phyloP scores from a whole-genome alignment of 495 filamentous ascomycete species.

The Podospora tetraspora region DNA sequence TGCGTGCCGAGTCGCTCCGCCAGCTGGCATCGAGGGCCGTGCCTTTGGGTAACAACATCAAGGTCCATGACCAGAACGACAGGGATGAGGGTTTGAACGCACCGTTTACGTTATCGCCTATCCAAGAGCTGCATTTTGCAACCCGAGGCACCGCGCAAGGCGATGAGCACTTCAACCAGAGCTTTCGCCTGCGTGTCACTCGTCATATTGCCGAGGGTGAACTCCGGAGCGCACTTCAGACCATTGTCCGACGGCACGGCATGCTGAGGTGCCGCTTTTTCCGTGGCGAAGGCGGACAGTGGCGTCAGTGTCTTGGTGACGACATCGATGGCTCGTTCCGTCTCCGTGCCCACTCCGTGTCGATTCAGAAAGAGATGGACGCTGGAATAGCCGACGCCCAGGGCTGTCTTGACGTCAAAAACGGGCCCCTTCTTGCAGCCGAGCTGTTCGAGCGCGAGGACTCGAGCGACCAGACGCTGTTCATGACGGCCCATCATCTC shows the following conservation, averaged over 20 bases:
- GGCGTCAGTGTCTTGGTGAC: constrained; percentile 21
- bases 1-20: constrained; percentile 42
- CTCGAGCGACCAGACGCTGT: constrained; percentile 35
- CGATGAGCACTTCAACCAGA: constrained; percentile 59
- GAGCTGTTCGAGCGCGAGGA: constrained; percentile 18
- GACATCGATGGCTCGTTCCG: constrained; percentile 18
- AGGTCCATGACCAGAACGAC: background rate
- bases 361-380: constrained; percentile 5
- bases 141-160: constrained; percentile 40
- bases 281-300: constrained; percentile 12
- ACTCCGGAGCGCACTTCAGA: constrained; percentile 41
- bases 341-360: constrained; percentile 11
- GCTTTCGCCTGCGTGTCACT: constrained; percentile 49
- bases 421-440: constrained; percentile 33
- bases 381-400: constrained; percentile 15
- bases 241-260: constrained; percentile 51
- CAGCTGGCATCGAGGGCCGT: constrained; percentile 10
- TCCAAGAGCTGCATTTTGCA: constrained; percentile 55
- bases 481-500: constrained; percentile 54
- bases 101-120: constrained; percentile 46
- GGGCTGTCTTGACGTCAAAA: constrained; percentile 32
- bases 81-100: background rate
- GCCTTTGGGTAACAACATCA: constrained; percentile 7
- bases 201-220: constrained; percentile 32
- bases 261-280: constrained; percentile 58